A percentile compares a stretch with the other conserved stretches of the same genome.
Evolutionary conservation across 2,329 filamentous ascomycete species (phyloP).

Genomic region (Alternaria viburni): DNA sequence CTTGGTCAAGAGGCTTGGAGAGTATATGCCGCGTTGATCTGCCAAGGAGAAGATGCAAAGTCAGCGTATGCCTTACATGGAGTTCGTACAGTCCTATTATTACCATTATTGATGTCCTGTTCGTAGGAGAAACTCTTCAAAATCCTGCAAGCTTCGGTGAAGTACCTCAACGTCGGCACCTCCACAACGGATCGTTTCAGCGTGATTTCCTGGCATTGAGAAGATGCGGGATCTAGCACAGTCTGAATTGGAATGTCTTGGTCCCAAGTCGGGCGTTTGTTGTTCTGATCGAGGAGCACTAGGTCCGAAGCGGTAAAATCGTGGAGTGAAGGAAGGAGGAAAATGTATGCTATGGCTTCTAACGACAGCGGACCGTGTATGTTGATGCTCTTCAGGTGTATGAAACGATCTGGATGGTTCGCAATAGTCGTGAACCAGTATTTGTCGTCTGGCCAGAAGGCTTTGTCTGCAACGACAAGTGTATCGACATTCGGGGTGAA

Average conservation of each 20-base stretch:
- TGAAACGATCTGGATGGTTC: background rate
- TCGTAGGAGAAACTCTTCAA: constrained; percentile 9
- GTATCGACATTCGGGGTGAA: constrained; percentile 1
- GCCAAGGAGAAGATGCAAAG: background rate
- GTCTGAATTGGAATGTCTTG: constrained; percentile 2
- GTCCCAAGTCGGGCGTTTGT: background rate
- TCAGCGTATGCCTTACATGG: background rate
- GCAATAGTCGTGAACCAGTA: constrained; percentile 3
- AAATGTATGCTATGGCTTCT: constrained; percentile 9
- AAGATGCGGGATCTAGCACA: background rate
- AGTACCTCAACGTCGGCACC: background rate
- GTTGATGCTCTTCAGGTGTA: background rate
- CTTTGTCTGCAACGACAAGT: constrained; percentile 1
- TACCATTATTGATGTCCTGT: constrained; percentile 5
- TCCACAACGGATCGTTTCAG: constrained; percentile 9
- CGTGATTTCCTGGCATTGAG: background rate
- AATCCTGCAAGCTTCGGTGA: constrained; percentile 4
- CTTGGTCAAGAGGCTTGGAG: background rate
- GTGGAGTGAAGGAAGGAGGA: constrained; percentile 6
- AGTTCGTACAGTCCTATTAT: background rate
- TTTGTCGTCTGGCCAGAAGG: background rate
- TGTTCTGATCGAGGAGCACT: background rate
- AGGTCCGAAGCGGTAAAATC: background rate
- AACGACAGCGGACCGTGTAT: constrained; percentile 6
- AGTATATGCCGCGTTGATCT: background rate